These are phyloP conservation scores for Nakataea oryzae DNA, from an alignment of 2,329 filamentous ascomycete genomes.

Conservation along the genomic window DNA sequence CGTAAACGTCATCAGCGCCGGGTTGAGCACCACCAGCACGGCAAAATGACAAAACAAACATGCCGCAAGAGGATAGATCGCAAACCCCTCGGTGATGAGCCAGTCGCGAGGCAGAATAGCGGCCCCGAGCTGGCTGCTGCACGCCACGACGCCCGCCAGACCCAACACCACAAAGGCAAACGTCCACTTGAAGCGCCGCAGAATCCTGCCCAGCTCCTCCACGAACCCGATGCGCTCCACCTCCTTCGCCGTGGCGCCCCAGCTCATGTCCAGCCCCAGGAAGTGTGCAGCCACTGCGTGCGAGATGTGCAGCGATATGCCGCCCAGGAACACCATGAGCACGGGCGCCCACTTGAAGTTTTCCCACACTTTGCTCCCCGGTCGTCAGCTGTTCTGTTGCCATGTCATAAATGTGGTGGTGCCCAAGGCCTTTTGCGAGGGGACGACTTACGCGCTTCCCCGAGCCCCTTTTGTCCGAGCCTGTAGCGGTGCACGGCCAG, in stretches of 20 bases:
- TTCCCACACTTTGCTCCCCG: conserved; percentile 21
- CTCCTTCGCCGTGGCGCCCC: conserved; percentile 50
- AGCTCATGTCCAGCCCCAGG: conserved; percentile 31
- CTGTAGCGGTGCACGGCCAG: conserved; percentile 55
- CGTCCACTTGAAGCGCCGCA: conserved; percentile 45
- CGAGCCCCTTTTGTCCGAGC: conserved; percentile 38
- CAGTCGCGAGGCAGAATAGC: conserved; percentile 43
- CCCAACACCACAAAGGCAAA: conserved; percentile 36
- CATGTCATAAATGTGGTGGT: too few species aligned
- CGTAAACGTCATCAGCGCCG: conserved; percentile 52
- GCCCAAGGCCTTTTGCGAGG: too few species aligned
- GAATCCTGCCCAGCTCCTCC: conserved; percentile 41
- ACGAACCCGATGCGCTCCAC: conserved; percentile 45
- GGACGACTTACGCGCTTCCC: conserved; percentile 6
- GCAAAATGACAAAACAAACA: conserved; percentile 44
- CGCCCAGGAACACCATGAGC: conserved; percentile 29
- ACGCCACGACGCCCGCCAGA: too few species aligned
- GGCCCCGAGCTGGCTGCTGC: too few species aligned
- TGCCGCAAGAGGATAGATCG: conserved; percentile 46
- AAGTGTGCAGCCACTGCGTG: conserved; percentile 30
- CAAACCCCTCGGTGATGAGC: conserved; percentile 45
- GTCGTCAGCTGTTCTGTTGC: too few species aligned
- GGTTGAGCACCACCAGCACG: conserved; percentile 50
- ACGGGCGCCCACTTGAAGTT: conserved; percentile 50
- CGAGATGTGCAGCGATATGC: conserved; percentile 29